Percentiles rank a stretch among this genome's conserved stretches.
Evolutionary conservation across 2,329 filamentous ascomycete species (phyloP).

Genomic region (Fusarium phyllophilum): DNA sequence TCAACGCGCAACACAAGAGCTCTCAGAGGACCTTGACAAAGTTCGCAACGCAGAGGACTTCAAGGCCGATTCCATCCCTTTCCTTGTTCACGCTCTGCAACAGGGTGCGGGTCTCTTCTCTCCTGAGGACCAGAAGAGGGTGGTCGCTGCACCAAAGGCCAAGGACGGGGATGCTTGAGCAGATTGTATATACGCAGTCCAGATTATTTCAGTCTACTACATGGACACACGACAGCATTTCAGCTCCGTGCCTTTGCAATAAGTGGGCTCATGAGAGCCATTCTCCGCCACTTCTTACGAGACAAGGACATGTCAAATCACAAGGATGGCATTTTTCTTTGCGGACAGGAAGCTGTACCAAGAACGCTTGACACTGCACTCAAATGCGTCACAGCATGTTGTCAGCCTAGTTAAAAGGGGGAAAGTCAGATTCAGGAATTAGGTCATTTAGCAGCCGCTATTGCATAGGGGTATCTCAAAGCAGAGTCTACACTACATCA

Average conservation of each 20-base stretch:
- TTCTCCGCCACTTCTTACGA: not conserved
- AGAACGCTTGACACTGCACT: not conserved
- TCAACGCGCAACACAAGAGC: slow-evolving; percentile 73
- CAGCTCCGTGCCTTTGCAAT: not conserved
- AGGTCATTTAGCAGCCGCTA: slow-evolving; percentile 11
- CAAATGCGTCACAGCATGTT: not conserved
- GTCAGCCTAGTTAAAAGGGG: not conserved
- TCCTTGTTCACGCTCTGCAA: slow-evolving; percentile 74
- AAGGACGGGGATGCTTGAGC: slow-evolving; percentile 28
- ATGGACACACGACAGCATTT: not conserved
- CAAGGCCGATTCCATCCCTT: slow-evolving; percentile 69
- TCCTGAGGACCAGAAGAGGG: slow-evolving; percentile 50
- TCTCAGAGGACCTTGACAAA: slow-evolving; percentile 79
- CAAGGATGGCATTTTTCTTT: not conserved
- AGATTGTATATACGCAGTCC: not conserved
- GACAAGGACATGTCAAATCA: not conserved
- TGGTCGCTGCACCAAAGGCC: slow-evolving; percentile 29
- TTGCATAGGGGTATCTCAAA: slow-evolving; percentile 44
- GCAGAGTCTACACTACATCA: slow-evolving; percentile 21
- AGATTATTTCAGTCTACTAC: not conserved
- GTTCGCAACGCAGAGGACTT: slow-evolving; percentile 77
- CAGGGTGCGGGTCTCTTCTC: slow-evolving; percentile 73
- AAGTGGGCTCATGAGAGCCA: not conserved
- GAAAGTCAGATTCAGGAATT: not conserved
- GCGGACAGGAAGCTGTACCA: not conserved